A percentile compares a stretch with the other conserved stretches of the same genome.
Conservation (phyloP, 176 grass and related monocot species). For the Lolium rigidum region DNA sequence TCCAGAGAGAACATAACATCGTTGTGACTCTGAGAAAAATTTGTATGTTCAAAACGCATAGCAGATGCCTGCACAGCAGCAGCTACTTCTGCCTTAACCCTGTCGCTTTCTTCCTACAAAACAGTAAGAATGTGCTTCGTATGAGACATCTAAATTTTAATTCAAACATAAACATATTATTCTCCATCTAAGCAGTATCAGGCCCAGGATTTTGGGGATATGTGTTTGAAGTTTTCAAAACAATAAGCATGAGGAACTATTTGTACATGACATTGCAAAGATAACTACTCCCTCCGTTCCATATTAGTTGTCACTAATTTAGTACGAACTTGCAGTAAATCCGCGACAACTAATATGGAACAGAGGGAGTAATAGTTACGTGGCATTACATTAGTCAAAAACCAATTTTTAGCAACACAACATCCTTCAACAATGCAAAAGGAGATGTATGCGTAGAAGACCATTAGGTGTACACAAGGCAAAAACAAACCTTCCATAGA, state of each 20-base stretch:
- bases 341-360: no score
- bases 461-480: background rate
- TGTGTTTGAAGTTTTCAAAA: background rate
- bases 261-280: conserved; percentile 10
- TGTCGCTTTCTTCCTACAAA: conserved; percentile 77
- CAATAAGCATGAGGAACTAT: background rate
- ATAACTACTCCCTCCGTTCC: background rate
- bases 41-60: conserved; percentile 55
- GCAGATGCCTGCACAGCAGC: conserved; percentile 53
- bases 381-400: background rate
- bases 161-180: background rate
- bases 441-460: background rate
- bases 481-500: background rate
- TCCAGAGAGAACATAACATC: conserved; percentile 89
- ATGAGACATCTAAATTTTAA: background rate
- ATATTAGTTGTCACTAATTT: no score
- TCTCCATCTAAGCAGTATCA: conserved; percentile 17
- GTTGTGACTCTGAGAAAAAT: conserved; percentile 49
- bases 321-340: no score
- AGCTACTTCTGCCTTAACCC: conserved; percentile 75
- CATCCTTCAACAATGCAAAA: background rate
- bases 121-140: background rate
- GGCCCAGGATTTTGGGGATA: background rate
- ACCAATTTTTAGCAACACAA: background rate
- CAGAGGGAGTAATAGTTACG: background rate